Evolutionary conservation across 306 rosid genomes (phyloP).

Genomic region (Urtica urens): DNA sequence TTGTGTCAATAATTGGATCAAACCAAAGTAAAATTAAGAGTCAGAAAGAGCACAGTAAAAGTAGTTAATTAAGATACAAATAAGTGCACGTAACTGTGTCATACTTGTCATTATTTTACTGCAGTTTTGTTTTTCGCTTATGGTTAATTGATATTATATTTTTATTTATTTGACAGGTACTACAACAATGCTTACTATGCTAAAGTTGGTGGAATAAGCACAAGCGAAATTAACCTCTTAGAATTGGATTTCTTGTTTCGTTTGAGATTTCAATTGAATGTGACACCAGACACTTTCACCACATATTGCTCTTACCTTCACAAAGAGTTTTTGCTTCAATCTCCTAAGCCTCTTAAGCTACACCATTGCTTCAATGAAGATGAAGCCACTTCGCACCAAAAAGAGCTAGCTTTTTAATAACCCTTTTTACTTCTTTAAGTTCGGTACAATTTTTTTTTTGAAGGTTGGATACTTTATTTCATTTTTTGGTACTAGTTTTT

Average conservation of each 20-base stretch:
- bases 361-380: constrained; percentile 54
- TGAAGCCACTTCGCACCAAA: constrained; percentile 44
- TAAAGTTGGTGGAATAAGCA: constrained; percentile 87
- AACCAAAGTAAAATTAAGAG: too few species aligned
- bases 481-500: too few species aligned
- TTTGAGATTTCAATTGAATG: constrained; percentile 60
- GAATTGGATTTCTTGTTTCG: constrained; percentile 83
- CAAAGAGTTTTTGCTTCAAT: constrained; percentile 51
- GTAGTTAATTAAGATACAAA: too few species aligned
- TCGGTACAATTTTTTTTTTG: too few species aligned
- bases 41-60: too few species aligned
- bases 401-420: constrained; percentile 48
- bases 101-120: not conserved
- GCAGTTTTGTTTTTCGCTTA: not conserved
- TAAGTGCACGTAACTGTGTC: too few species aligned
- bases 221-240: constrained; percentile 70
- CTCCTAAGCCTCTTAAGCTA: constrained; percentile 28
- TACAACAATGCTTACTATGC: constrained; percentile 94
- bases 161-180: constrained; percentile 28
- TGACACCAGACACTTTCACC: constrained; percentile 54
- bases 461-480: too few species aligned
- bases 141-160: not conserved
- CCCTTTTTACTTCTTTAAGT: too few species aligned
- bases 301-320: constrained; percentile 56
- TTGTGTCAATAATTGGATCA: constrained; percentile 1